These are phyloP conservation scores for Cucurbita ficifolia DNA, from an alignment of 306 rosid genomes.

Conservation along the genomic window DNA sequence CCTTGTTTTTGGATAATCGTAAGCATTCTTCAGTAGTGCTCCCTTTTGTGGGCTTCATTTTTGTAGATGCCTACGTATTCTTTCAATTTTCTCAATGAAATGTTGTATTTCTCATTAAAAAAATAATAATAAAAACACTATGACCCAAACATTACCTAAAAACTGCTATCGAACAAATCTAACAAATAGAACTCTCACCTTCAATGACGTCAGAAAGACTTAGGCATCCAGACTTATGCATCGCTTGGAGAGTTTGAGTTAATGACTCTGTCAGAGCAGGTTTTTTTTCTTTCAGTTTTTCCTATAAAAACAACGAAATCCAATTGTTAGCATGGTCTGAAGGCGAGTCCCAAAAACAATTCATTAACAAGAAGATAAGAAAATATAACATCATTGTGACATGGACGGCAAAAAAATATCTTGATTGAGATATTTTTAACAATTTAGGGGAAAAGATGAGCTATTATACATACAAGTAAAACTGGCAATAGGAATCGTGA, in stretches of 20 bases:
- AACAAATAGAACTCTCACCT: slow-evolving; percentile 39
- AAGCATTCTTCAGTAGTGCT: neutral
- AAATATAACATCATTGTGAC: neutral
- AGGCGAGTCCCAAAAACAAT: neutral
- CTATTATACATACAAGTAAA: slow-evolving; percentile 61
- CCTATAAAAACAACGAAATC: slow-evolving; percentile 27
- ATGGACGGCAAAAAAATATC: neutral
- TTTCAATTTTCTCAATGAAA: no score
- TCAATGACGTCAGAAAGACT: slow-evolving; percentile 67
- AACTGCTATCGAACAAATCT: neutral
- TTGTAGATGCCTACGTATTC: no score
- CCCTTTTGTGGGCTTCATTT: no score
- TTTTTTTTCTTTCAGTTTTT: slow-evolving; percentile 95
- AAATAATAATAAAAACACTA: neutral
- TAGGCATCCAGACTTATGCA: slow-evolving; percentile 85
- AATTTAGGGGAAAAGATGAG: neutral
- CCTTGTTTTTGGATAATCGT: neutral
- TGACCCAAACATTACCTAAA: neutral
- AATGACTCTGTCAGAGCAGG: slow-evolving; percentile 63
- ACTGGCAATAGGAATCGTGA: slow-evolving; percentile 89
- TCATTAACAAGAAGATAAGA: neutral
- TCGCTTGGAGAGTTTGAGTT: slow-evolving; percentile 80
- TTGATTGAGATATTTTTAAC: neutral
- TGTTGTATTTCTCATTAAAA: no score
- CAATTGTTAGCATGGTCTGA: slow-evolving; percentile 3